These are phyloP conservation scores for Pythium monospermum DNA, from an alignment of 352 stramenopile species.

Conservation along the genomic window DNA sequence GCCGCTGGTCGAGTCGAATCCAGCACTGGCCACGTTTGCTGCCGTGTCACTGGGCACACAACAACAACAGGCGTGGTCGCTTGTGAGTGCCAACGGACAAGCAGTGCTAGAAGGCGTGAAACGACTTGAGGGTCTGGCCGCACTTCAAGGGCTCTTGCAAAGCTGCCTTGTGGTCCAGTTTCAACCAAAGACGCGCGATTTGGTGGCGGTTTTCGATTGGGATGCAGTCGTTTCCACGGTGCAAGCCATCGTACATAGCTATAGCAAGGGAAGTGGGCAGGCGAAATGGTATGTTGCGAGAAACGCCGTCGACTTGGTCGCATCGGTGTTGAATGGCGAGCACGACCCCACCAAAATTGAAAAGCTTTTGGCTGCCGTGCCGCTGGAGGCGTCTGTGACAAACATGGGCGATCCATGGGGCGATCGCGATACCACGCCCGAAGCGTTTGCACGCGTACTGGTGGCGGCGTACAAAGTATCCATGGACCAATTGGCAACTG, in stretches of 20 bases:
- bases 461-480: background rate
- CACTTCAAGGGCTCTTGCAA: background rate
- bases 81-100: background rate
- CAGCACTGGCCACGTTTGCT: background rate
- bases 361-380: background rate
- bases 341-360: background rate
- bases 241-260: background rate
- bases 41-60: background rate
- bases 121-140: background rate
- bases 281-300: background rate
- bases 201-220: background rate
- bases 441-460: background rate
- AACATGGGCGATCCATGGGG: no score
- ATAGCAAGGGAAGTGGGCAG: background rate
- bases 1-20: background rate
- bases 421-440: background rate
- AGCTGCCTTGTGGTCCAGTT: background rate
- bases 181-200: background rate
- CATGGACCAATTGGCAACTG: background rate
- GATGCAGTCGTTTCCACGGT: background rate
- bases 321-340: background rate
- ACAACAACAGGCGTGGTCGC: background rate
- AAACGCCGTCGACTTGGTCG: background rate
- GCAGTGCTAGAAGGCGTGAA: background rate
- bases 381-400: no score